Conservation (phyloP, 495 filamentous ascomycete species). For the Podospora tetraspora region DNA sequence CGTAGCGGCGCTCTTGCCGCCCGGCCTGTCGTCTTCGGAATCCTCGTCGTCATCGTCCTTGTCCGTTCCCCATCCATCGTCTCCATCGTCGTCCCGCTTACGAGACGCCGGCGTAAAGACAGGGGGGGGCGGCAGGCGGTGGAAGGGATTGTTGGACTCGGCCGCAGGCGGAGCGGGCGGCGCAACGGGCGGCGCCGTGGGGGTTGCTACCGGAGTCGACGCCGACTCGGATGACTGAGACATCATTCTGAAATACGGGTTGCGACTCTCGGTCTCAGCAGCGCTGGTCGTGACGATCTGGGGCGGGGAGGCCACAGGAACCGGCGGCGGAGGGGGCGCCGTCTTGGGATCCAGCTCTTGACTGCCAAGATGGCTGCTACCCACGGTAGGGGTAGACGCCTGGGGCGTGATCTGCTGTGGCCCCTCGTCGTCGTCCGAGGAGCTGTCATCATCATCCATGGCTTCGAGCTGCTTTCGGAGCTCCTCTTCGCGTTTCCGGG, state of each 20-base stretch:
- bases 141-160: conserved; percentile 92
- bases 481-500: conserved; percentile 80
- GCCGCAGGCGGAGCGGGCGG: conserved; percentile 39
- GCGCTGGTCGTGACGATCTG: conserved; percentile 45
- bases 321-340: conserved; percentile 38
- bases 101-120: conserved; percentile 37
- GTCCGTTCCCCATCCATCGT: conserved; percentile 88
- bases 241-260: conserved; percentile 50
- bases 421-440: conserved; percentile 85
- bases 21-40: conserved; percentile 63
- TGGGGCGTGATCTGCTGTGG: conserved; percentile 75
- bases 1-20: conserved; percentile 77
- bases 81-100: conserved; percentile 36
- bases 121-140: conserved; percentile 65
- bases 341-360: conserved; percentile 49
- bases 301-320: conserved; percentile 37
- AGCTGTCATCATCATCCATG: conserved; percentile 66
- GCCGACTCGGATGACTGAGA: conserved; percentile 45
- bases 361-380: conserved; percentile 45
- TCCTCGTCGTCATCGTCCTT: conserved; percentile 68
- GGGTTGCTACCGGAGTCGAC: conserved; percentile 38
- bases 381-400: conserved; percentile 70
- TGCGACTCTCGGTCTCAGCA: conserved; percentile 45
- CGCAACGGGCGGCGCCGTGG: conserved; percentile 39
- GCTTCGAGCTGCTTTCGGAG: conserved; percentile 81